Base-by-base conservation (phyloP, 306 rosid genomes). In the Vicia sativa region DNA sequence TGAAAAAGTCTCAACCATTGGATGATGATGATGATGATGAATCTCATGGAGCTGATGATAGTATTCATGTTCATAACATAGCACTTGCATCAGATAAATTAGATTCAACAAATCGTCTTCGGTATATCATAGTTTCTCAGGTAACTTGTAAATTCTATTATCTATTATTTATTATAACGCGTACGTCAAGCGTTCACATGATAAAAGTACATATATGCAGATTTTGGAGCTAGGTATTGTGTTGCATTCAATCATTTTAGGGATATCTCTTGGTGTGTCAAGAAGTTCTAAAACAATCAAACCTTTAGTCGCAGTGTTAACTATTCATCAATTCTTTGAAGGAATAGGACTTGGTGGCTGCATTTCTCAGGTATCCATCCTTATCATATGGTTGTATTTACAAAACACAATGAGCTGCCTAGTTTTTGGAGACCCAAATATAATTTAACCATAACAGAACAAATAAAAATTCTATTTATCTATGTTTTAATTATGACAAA, bases 211-310 rank as follows among this genome's bases (percentile, higher is more conserved):
- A 21, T 21, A 21, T 68, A 25, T 53, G 34, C 68, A 89, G 85
- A 78, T 78, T 41, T 67, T 78, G 71, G 82, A 72, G 71, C 59
- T 78, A 13, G 78, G 74, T 2, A 78, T 89, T 53, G 78, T 39
- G 85, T 81, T 68, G 7, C 96, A 89, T 63, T 86, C 91, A 18
- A 67, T 81, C 9, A 76, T 84, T 18, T 76, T 84, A 35, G 96
- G 91, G 42, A 57, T 84, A 29, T 82, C 91, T 26, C 60, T 86
- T 65, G 96, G 96, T 48, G 85, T 86, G 18, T 84, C 91, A 0
- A 14, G 44, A 15, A 82, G 76, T 71, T 74, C 88, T 9, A 84
- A 62, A 39, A 82, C 87, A 46, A 84, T 89, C 65, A 82, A 79
- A 45, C 79, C 89, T 67, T 81, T 86, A 2, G 76, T 89, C 11